phyloP scores from a whole-genome alignment of 2,329 filamentous ascomycete genomes.

The Periconia sp. region DNA sequence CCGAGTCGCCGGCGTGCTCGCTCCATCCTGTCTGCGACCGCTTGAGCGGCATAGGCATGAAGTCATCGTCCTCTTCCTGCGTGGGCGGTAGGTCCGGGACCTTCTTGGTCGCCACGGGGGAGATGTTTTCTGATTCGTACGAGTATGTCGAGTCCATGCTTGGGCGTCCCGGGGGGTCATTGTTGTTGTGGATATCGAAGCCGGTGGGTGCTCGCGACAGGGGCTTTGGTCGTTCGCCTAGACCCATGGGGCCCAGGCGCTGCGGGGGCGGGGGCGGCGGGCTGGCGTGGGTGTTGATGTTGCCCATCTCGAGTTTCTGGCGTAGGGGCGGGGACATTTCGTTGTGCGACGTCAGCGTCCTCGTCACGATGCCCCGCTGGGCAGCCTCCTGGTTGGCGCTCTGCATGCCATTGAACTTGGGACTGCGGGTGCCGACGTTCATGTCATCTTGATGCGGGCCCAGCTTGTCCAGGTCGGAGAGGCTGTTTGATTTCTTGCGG shows the following conservation, averaged over 20 bases:
- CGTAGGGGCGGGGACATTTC: constrained; percentile 45
- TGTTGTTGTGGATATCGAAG: constrained; percentile 32
- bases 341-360: constrained; percentile 40
- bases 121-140: constrained; percentile 36
- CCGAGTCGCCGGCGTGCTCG: constrained; percentile 23
- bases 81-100: constrained; percentile 35
- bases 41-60: constrained; percentile 61
- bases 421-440: constrained; percentile 30
- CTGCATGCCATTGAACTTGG: constrained; percentile 28
- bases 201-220: constrained; percentile 42
- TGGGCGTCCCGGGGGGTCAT: constrained; percentile 16
- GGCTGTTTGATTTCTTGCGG: constrained; percentile 51
- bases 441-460: constrained; percentile 37
- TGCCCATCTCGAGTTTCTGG: constrained; percentile 44
- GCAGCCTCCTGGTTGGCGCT: constrained; percentile 31
- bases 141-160: constrained; percentile 43
- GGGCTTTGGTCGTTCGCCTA: constrained; percentile 39
- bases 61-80: constrained; percentile 52
- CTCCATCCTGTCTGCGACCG: constrained; percentile 64
- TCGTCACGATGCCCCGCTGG: constrained; percentile 37
- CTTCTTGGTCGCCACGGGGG: constrained; percentile 29
- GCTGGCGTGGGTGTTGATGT: constrained; percentile 39
- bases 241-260: constrained; percentile 41
- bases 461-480: constrained; percentile 20
- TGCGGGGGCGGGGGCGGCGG: constrained; percentile 34